Percentiles rank a stretch among this genome's conserved stretches.
These are phyloP conservation scores for Thelonectria rubi DNA, from an alignment of 2,329 filamentous ascomycete species.

Conservation along the genomic window DNA sequence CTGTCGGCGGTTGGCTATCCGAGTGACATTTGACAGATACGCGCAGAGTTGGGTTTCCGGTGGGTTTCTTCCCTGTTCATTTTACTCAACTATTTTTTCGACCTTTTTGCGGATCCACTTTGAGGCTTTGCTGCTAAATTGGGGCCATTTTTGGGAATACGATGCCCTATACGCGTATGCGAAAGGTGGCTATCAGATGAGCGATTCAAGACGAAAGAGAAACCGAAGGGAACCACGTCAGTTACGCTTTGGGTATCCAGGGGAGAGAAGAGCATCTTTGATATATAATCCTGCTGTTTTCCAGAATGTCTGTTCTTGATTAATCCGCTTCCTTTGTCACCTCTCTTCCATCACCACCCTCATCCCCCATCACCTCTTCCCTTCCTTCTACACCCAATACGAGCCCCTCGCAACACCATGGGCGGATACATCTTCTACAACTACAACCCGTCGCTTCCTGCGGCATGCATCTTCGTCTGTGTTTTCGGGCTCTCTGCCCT, in stretches of 20 bases:
- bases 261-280: neutral
- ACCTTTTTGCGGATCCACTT: neutral
- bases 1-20: neutral
- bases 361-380: too few relatives aligned
- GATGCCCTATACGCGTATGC: constrained; percentile 18
- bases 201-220: constrained; percentile 3
- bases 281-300: constrained; percentile 10
- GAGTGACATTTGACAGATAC: constrained; percentile 6
- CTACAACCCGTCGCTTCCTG: constrained; percentile 56
- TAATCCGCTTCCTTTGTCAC: neutral
- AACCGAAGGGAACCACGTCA: neutral
- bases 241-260: constrained; percentile 1
- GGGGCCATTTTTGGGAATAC: constrained; percentile 1
- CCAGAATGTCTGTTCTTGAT: neutral
- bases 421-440: constrained; percentile 50
- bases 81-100: neutral
- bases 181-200: neutral
- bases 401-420: constrained; percentile 23
- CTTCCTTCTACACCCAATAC: neutral
- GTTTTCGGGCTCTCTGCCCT: constrained; percentile 51
- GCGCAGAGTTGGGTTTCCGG: neutral
- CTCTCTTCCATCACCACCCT: neutral
- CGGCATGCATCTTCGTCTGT: constrained; percentile 54
- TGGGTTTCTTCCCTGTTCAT: neutral
- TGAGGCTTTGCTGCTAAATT: neutral